Evolutionary conservation across 805 yeast species (phyloP).

Genomic region (Cyberlindnera euphorbiiphila): DNA sequence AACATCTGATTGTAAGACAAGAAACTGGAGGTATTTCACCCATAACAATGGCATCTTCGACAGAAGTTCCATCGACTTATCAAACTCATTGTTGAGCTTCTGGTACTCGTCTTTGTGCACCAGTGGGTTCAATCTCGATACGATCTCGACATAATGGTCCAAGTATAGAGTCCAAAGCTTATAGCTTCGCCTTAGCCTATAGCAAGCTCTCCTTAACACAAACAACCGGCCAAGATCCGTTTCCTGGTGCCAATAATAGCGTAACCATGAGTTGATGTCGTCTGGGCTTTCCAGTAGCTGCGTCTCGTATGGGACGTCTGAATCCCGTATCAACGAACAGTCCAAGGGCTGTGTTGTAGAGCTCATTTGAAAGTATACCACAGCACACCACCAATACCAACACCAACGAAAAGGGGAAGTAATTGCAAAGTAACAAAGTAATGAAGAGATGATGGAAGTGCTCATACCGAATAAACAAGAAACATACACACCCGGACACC

Average conservation of each 20-base stretch:
- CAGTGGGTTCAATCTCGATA: constrained; percentile 29
- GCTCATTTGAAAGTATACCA: no score
- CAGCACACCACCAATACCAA: no score
- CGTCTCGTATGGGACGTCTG: constrained; percentile 43
- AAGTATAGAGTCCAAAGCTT: constrained; percentile 54
- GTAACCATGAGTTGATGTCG: constrained; percentile 35
- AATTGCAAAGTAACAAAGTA: no score
- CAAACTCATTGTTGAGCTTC: constrained; percentile 42
- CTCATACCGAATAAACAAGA: no score
- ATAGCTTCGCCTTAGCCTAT: constrained; percentile 40
- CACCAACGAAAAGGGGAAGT: no score
- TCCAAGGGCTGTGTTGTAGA: constrained; percentile 3
- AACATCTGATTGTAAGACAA: constrained; percentile 34
- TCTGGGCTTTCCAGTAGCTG: constrained; percentile 38
- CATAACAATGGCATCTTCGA: constrained; percentile 47
- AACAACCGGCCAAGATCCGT: constrained; percentile 34
- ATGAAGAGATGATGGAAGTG: no score
- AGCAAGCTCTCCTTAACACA: constrained; percentile 50
- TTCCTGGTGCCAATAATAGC: constrained; percentile 34
- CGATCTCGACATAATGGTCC: constrained; percentile 35
- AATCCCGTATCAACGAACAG: constrained; percentile 10
- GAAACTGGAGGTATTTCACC: constrained; percentile 45
- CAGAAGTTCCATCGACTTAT: constrained; percentile 40
- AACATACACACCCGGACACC: no score
- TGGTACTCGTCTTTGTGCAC: constrained; percentile 31